Percentiles rank a stretch among this genome's conserved stretches.
Conservation (phyloP, 1,284 basidiomycete genomes). For the Rhodotorula sp. region DNA sequence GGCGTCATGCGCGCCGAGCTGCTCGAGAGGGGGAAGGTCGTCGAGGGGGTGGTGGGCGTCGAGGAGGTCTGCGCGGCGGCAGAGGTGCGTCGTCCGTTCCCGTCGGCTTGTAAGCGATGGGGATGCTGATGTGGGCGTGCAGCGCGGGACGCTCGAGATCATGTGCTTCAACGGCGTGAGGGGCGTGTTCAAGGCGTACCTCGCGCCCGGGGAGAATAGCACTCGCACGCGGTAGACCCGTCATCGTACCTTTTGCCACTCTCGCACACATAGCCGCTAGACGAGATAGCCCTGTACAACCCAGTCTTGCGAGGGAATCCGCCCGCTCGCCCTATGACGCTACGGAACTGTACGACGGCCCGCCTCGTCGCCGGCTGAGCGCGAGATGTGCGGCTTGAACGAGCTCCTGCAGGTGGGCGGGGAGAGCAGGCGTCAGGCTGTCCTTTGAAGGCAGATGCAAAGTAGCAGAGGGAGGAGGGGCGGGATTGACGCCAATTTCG, state of each 20-base stretch:
- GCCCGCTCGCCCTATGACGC: neutral
- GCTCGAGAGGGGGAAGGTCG: constrained; percentile 21
- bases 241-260: neutral
- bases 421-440: neutral
- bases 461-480: neutral
- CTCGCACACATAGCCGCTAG: too few relatives aligned
- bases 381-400: neutral
- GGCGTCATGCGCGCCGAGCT: constrained; percentile 28
- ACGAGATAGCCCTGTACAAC: neutral
- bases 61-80: constrained; percentile 10
- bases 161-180: constrained; percentile 40
- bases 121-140: neutral
- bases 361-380: neutral
- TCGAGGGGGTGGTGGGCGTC: constrained; percentile 14
- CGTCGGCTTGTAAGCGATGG: neutral
- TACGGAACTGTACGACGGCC: neutral
- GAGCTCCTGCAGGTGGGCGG: neutral
- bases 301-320: neutral
- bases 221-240: too few relatives aligned
- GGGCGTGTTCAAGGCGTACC: constrained; percentile 21
- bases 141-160: constrained; percentile 14
- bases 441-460: too few relatives aligned
- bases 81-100: neutral
- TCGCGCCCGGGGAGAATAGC: neutral
- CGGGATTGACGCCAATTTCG: too few relatives aligned